Evolutionary conservation across 805 yeast genomes (phyloP).

Genomic region (Starmerella etchellsii): DNA sequence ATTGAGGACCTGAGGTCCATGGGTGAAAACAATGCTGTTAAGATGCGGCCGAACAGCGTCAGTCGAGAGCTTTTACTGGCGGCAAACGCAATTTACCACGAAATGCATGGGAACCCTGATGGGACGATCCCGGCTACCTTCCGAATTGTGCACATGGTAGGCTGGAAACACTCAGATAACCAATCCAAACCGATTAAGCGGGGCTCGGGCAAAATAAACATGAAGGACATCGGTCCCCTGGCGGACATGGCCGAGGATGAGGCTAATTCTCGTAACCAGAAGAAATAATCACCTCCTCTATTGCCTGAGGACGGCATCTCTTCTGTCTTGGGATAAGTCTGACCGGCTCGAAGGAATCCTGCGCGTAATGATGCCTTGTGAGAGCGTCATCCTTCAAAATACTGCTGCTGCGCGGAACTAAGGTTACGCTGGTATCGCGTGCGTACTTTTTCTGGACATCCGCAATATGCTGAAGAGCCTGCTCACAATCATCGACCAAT

Average conservation of each 20-base stretch:
- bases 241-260: not conserved
- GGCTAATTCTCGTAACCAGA: too few relatives aligned
- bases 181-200: slow-evolving; percentile 64
- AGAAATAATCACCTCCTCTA: not conserved
- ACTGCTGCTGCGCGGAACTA: too few relatives aligned
- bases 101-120: slow-evolving; percentile 56
- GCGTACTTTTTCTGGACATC: not conserved
- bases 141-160: slow-evolving; percentile 69
- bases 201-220: slow-evolving; percentile 55
- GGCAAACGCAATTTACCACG: slow-evolving; percentile 58
- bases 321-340: too few relatives aligned
- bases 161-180: slow-evolving; percentile 64
- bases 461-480: not conserved
- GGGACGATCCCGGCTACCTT: slow-evolving; percentile 65
- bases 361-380: too few relatives aligned
- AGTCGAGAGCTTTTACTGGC: slow-evolving; percentile 59
- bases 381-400: too few relatives aligned
- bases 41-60: slow-evolving; percentile 30
- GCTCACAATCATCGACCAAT: slow-evolving; percentile 14
- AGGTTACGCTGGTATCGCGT: too few relatives aligned
- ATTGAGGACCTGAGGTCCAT: slow-evolving; percentile 61
- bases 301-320: too few relatives aligned
- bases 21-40: slow-evolving; percentile 73
- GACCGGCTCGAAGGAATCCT: too few relatives aligned
- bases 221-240: slow-evolving; percentile 40